Evolutionary conservation across 495 filamentous ascomycete species (phyloP).

Genomic region (Venustampulla echinocandica): DNA sequence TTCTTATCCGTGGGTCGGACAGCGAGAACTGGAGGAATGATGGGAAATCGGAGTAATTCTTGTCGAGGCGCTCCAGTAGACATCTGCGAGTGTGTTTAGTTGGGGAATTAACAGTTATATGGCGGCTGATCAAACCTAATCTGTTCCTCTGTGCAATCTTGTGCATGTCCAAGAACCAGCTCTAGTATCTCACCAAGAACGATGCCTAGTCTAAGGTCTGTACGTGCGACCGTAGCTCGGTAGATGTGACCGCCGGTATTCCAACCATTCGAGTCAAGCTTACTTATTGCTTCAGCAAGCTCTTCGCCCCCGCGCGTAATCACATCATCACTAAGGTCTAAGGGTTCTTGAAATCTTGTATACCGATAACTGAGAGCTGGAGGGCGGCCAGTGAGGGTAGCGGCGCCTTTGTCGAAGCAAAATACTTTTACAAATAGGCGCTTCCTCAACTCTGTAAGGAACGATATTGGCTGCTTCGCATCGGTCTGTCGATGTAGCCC

Average conservation of each 20-base stretch:
- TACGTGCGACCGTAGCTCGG: constrained; percentile 1
- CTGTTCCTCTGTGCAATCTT: constrained; percentile 8
- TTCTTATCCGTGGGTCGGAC: neutral
- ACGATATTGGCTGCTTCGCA: constrained; percentile 7
- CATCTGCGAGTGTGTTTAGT: constrained; percentile 1
- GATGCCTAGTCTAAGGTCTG: constrained; percentile 3
- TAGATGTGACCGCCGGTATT: constrained; percentile 12
- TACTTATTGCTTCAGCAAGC: constrained; percentile 9
- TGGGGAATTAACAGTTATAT: neutral
- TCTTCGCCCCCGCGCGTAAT: constrained; percentile 17
- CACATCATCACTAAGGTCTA: constrained; percentile 18
- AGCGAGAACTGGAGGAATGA: constrained; percentile 6
- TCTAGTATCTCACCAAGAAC: constrained; percentile 20
- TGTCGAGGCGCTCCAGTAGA: constrained; percentile 4
- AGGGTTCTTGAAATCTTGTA: constrained; percentile 9
- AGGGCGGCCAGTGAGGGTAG: constrained; percentile 18
- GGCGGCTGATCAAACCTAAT: constrained; percentile 12
- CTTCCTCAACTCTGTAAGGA: constrained; percentile 15
- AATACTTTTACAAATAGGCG: constrained; percentile 14
- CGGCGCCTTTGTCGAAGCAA: constrained; percentile 12
- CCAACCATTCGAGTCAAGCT: constrained; percentile 18
- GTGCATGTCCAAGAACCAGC: constrained; percentile 15
- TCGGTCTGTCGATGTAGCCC: constrained; percentile 20
- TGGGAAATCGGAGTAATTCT: constrained; percentile 13
- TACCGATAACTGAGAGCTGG: constrained; percentile 16